Percentiles rank a stretch among this genome's conserved stretches.
Conservation (phyloP, 1,284 basidiomycete species). For the Coniophora puteana region DNA sequence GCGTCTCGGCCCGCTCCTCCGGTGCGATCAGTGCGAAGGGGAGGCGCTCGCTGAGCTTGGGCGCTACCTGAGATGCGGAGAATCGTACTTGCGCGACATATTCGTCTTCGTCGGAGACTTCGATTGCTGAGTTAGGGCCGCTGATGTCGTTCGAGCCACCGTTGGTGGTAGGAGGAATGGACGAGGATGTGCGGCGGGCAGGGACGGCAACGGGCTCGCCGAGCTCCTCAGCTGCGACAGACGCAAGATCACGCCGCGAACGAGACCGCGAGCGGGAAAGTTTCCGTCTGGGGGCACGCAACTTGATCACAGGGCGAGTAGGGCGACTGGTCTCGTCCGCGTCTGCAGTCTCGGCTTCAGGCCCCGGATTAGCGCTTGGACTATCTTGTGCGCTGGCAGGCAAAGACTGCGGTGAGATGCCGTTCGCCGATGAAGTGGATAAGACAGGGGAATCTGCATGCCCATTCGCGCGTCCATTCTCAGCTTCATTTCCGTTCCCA, state of each 20-base stretch:
- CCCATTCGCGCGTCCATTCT: conserved; percentile 11
- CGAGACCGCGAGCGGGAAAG: conserved; percentile 65
- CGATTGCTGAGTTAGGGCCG: no score
- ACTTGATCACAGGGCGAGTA: conserved; percentile 70
- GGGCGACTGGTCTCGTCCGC: conserved; percentile 50
- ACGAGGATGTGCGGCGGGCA: no score
- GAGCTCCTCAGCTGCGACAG: conserved; percentile 49
- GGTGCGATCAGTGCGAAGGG: conserved; percentile 79
- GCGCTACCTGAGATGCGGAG: conserved; percentile 56
- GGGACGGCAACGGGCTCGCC: conserved; percentile 41
- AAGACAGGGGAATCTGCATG: conserved; percentile 21
- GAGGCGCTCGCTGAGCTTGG: conserved; percentile 51
- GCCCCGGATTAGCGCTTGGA: conserved; percentile 19
- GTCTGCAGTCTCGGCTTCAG: conserved; percentile 31
- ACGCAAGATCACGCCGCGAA: conserved; percentile 58
- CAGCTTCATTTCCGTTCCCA: conserved; percentile 24
- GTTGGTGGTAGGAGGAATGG: no score
- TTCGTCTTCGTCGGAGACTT: conserved; percentile 56
- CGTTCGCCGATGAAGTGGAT: no score
- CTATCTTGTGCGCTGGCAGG: no score
- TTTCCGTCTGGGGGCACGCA: conserved; percentile 41
- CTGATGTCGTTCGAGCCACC: no score
- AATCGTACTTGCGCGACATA: conserved; percentile 73
- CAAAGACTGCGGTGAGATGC: no score
- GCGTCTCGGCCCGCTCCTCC: no score